These are phyloP conservation scores for Coleophoma crateriformis DNA, from an alignment of 2,329 filamentous ascomycete species.

Conservation along the genomic window DNA sequence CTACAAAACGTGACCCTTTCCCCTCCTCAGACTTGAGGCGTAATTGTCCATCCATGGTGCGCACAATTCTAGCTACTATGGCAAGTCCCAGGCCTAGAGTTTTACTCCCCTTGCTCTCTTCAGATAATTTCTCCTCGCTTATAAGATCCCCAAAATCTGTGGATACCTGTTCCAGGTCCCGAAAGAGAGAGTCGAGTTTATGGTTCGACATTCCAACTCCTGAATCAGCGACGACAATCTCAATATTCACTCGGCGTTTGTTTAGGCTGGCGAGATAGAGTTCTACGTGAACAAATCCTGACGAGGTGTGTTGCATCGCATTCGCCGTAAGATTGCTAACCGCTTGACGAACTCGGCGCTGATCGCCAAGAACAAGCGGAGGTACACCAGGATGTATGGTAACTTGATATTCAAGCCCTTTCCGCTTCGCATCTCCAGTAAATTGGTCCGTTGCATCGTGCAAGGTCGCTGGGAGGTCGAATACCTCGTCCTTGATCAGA, in stretches of 20 bases:
- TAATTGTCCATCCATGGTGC: conserved; percentile 88
- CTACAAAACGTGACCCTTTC: conserved; percentile 76
- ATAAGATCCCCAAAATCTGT: conserved; percentile 33
- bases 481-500: conserved; percentile 73
- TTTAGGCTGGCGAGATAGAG: conserved; percentile 53
- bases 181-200: conserved; percentile 51
- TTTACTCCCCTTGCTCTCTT: conserved; percentile 29
- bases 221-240: conserved; percentile 72
- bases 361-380: conserved; percentile 68
- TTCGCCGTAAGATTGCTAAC: conserved; percentile 82
- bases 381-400: conserved; percentile 65
- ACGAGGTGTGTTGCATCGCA: conserved; percentile 70
- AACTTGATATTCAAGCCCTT: conserved; percentile 66
- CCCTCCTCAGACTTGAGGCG: conserved; percentile 78
- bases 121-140: not conserved
- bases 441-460: conserved; percentile 76
- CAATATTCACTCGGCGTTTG: conserved; percentile 56
- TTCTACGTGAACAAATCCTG: conserved; percentile 66
- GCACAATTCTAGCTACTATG: conserved; percentile 76
- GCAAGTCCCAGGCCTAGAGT: conserved; percentile 80
- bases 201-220: conserved; percentile 63
- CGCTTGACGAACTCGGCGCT: conserved; percentile 72
- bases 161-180: conserved; percentile 53
- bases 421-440: conserved; percentile 66
- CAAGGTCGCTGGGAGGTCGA: conserved; percentile 67